Base-by-base conservation (phyloP, 2,329 filamentous ascomycete genomes). In the Botryosphaeria agaves region DNA sequence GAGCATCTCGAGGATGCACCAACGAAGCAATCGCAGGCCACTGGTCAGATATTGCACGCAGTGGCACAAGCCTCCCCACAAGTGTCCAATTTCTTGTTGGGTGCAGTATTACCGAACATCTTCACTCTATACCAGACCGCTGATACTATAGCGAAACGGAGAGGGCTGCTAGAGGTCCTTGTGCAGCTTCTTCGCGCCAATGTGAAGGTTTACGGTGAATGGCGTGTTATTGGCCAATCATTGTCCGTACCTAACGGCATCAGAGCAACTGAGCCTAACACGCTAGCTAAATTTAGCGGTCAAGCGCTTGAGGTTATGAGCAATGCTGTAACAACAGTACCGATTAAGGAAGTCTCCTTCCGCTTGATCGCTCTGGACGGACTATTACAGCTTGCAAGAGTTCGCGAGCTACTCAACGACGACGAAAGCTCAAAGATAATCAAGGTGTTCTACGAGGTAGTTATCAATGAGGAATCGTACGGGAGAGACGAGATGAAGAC, bases 1-100 rank as follows among this genome's bases (percentile, higher is more conserved):
- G 69, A 77, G 36, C 71, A 76, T 41, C 55, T 78, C 3, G 69
- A 72, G 41, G 72, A 78, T 43, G 73, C 74, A 5, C 72, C 73
- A 26, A 73, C 72, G 4, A 76, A 76, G 44, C 70, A 78, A 43
- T 75, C 73, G 3, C 69, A 69, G 41, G 71, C 71, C 7, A 64
- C 71, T 3, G 70, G 70, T 12, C 62, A 67, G 16, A 75, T 78
- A 12, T 45, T 78, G 11, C 55, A 62, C 21, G 63, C 62, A 5
- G 51, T 74, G 7, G 64, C 69, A 2, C 57, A 62, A 27, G 63
- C 69, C 5, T 71, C 69, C 12, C 48, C 59, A 1, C 47, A 60
- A 12, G 60, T 72, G 1, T 69, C 69, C 30, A 62, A 64, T 30
- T 55, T 67, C 25, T 48, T 76, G 7, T 52, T 71, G 7, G 61